A percentile compares a stretch with the other conserved stretches of the same genome.
phyloP scores from a whole-genome alignment of 805 yeast species.

The Myxozyma monticola region DNA sequence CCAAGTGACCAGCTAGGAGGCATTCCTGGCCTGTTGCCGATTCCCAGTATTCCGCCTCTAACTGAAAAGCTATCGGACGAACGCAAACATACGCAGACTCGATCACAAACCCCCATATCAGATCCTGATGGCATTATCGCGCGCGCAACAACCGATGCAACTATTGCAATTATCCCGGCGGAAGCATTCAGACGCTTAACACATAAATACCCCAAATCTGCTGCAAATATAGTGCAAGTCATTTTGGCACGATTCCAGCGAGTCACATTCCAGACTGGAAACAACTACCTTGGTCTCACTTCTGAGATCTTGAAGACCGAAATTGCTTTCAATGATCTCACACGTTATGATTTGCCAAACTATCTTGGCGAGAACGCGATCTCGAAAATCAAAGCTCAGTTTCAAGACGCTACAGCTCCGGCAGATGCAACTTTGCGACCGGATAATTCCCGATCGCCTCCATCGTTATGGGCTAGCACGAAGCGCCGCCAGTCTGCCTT shows the following conservation, averaged over 20 bases:
- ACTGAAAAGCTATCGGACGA: conserved; percentile 4
- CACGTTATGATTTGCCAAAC: conserved; percentile 56
- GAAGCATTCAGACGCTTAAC: conserved; percentile 75
- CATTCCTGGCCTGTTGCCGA: conserved; percentile 7
- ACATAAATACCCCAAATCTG: conserved; percentile 76
- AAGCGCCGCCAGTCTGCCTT: background rate
- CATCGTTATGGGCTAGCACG: background rate
- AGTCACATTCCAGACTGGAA: conserved; percentile 89
- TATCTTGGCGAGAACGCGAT: conserved; percentile 62
- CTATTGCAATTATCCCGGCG: conserved; percentile 89
- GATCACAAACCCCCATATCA: background rate
- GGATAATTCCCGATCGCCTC: background rate
- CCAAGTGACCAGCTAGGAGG: conserved; percentile 1
- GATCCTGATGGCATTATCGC: conserved; percentile 56
- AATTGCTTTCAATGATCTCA: conserved; percentile 51
- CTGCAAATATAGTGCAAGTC: conserved; percentile 93
- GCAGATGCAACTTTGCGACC: background rate
- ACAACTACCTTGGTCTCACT: conserved; percentile 81
- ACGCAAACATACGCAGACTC: background rate
- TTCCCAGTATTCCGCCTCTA: conserved; percentile 19
- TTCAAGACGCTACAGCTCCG: background rate
- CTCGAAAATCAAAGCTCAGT: conserved; percentile 42
- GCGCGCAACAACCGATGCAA: conserved; percentile 69
- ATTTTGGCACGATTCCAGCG: conserved; percentile 81
- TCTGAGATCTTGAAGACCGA: conserved; percentile 79